These are phyloP conservation scores for Bipolaris cookei DNA, from an alignment of 2,329 filamentous ascomycete genomes.

Conservation along the genomic window DNA sequence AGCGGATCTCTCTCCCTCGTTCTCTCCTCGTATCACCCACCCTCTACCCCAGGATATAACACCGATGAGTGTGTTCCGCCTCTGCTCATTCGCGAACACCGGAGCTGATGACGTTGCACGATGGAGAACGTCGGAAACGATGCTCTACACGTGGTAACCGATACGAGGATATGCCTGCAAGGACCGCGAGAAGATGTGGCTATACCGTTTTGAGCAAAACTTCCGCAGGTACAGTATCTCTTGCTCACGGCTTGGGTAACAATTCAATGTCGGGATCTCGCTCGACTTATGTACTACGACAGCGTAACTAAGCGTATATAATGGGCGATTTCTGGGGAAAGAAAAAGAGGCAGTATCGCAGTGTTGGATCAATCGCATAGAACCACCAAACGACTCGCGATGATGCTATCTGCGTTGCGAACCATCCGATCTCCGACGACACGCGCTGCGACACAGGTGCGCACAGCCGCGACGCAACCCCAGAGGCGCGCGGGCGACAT, in stretches of 20 bases:
- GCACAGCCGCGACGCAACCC: slow-evolving; percentile 40
- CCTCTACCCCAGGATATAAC: background rate
- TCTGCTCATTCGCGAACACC: slow-evolving; percentile 22
- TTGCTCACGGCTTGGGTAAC: slow-evolving; percentile 18
- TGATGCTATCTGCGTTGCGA: slow-evolving; percentile 41
- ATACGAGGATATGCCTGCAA: slow-evolving; percentile 5
- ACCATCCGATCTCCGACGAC: slow-evolving; percentile 33
- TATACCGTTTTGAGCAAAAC: slow-evolving; percentile 26
- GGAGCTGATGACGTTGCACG: slow-evolving; percentile 18
- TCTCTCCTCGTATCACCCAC: background rate
- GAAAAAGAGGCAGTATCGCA: slow-evolving; percentile 16
- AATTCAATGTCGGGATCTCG: slow-evolving; percentile 28
- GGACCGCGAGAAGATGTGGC: slow-evolving; percentile 13
- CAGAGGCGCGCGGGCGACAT: slow-evolving; percentile 58
- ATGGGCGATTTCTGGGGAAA: slow-evolving; percentile 21
- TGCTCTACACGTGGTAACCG: slow-evolving; percentile 20
- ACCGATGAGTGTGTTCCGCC: slow-evolving; percentile 21
- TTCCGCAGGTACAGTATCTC: slow-evolving; percentile 28
- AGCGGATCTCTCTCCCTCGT: slow-evolving; percentile 13
- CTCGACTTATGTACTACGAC: background rate
- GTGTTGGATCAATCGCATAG: slow-evolving; percentile 2
- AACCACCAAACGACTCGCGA: slow-evolving; percentile 12
- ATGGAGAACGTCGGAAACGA: slow-evolving; percentile 25
- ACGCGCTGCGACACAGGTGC: slow-evolving; percentile 30
- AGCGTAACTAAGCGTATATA: slow-evolving; percentile 25